Base-by-base conservation (phyloP, 2,329 filamentous ascomycete genomes). In the Fusarium brevicatenulatum region DNA sequence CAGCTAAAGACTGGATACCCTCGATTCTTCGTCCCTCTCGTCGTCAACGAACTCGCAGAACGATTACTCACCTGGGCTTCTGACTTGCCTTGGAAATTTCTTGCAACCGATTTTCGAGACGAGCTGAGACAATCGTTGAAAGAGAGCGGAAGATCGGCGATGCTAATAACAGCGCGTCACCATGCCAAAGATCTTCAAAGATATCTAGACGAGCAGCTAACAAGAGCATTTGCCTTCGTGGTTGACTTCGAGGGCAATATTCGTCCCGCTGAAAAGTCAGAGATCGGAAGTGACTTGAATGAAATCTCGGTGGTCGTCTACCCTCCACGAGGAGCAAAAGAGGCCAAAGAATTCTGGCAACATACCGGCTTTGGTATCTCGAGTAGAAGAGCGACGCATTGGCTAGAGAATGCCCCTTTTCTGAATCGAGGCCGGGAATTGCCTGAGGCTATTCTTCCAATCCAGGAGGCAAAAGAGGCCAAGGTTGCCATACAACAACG, bases 271-370 rank as follows among this genome's bases (percentile, higher is more conserved):
- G 11, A n/a, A 9, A 13, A 25, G 10, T 11, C 34, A 21, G 13
- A 21, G 12, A 47, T 12, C 19, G 13, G 34, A 28, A n/a, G 19
- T n/a, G 19, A 25, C 34, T 53, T 39, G 37, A 58, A 30, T 13
- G 47, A 76, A 7, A 30, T 79, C 2, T 80, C 62, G 28, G 54
- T 55, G 4, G 69, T 76, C 2, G 42, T 70, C 9, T 76, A 75
- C 25, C 66, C 76, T 4, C 25, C 49, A 3, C 28, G 49, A 5
- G 25, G 79, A 16, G 64, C 54, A 5, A 47, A 32, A 8, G 74
- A 78, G 28, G 78, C 74, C n/a, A 78, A 78, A 47, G 70, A 68
- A 12, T 80, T 79, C 36, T 80, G 78, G 78, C 77, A 78, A 23
- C 78, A 80, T 53, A 76, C 79, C 1, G 79, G 78, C 1, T 77